Evolutionary conservation across 2,329 filamentous ascomycete genomes (phyloP), one percentile per base, ranked within the genome.

Genomic region (Xylariaceae sp.): DNA sequence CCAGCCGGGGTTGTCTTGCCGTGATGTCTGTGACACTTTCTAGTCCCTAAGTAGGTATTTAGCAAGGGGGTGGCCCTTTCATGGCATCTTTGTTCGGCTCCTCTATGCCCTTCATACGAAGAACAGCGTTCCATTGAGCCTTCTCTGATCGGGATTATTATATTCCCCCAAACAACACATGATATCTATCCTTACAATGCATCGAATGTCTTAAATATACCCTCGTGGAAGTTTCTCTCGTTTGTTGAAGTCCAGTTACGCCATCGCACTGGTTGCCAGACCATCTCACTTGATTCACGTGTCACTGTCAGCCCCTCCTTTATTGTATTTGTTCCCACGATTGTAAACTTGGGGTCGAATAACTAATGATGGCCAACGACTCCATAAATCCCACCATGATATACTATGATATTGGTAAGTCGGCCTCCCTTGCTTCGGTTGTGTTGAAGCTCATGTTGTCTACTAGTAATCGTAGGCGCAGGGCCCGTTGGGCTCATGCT

Each of bases 401-500:
- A 15, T 69, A 73, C 64, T 79, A 78, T 74, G 77, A 79, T 62
- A 77, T 80, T 62, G 77, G 77, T 79, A 72, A 49, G 58, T 70
- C 55, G 37, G 42, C 44, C 8, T 18, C 30, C 10, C 10, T 7
- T n/a, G 49, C 64, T 60, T 63, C 18, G 15, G 17, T 15, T 53
- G 71, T 55, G 17, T 11, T 23, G 47, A 47, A 30, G 34, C 58
- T 63, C 11, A 74, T 63, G 23, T 17, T 7, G 2, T 50, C 13
- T 82, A 35, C 54, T 59, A 84, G 91, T 96, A 67, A 92, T 96
- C 66, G 82, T 96, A 57, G 92, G 92, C 64, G 92, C 92, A 58
- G 92, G 92, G 13, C 92, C 92, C 3, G 91, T 92, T 47, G 92
- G 92, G 57, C 83, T 96, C 59, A 87, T 95, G 76, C 82, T 96